Conservation (phyloP, 2,329 filamentous ascomycete species). For the Dendrostoma leiphaemia region DNA sequence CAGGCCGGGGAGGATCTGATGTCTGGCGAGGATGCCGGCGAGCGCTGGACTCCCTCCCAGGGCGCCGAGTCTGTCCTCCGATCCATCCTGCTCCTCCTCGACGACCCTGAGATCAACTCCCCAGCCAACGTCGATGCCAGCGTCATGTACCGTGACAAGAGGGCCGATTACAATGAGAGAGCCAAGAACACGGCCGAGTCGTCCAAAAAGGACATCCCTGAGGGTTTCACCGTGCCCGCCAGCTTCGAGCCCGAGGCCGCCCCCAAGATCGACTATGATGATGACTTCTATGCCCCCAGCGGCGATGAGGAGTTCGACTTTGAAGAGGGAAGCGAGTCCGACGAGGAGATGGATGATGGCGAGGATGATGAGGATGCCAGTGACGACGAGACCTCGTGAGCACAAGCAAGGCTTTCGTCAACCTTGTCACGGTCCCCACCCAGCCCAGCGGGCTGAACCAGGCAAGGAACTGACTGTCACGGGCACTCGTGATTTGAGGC, state of each 20-base stretch:
- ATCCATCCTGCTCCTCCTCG: conserved; percentile 85
- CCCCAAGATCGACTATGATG: conserved; percentile 64
- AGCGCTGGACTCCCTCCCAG: conserved; percentile 93
- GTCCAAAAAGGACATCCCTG: conserved; percentile 77
- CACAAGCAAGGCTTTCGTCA: background rate
- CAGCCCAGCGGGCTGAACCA: too few species aligned
- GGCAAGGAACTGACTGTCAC: too few species aligned
- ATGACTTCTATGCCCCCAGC: conserved; percentile 81
- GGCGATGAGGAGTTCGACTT: conserved; percentile 76
- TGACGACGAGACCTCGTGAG: background rate
- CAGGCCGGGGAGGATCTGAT: conserved; percentile 87
- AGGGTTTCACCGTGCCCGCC: conserved; percentile 79
- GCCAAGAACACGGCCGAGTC: conserved; percentile 69
- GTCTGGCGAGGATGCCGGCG: conserved; percentile 84
- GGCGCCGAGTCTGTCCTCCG: conserved; percentile 93
- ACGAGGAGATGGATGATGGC: conserved; percentile 58
- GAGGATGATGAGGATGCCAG: conserved; percentile 49
- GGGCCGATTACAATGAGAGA: conserved; percentile 64
- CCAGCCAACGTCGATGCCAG: conserved; percentile 94
- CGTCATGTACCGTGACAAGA: conserved; percentile 76
- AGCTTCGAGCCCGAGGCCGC: conserved; percentile 59
- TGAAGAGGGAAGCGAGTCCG: conserved; percentile 64
- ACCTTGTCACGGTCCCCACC: background rate
- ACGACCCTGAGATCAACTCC: conserved; percentile 90
- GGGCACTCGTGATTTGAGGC: too few species aligned